These are phyloP conservation scores for Aureoboletus auriporus DNA, from an alignment of 768 basidiomycete genomes.

Conservation along the genomic window DNA sequence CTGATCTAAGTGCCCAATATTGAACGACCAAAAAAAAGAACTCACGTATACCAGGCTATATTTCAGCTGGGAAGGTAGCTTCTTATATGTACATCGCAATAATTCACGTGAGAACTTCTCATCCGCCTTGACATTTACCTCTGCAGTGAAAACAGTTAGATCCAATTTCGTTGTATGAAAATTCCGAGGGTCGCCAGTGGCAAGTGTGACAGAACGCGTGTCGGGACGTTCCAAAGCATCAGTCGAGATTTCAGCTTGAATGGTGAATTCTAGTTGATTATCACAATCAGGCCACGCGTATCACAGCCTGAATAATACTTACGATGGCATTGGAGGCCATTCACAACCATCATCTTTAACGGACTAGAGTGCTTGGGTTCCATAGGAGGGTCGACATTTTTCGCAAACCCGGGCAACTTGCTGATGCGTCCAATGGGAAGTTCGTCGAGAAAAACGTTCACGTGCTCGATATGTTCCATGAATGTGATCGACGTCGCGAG, in stretches of 20 bases:
- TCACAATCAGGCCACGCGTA: background rate
- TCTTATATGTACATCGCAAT: background rate
- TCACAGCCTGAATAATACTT: background rate
- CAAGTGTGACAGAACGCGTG: too few relatives aligned
- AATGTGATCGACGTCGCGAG: conserved; percentile 88
- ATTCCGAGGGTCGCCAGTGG: background rate
- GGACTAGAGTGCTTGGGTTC: conserved; percentile 52
- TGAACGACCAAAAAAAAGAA: background rate
- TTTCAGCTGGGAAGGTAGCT: background rate
- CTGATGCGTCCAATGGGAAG: conserved; percentile 58
- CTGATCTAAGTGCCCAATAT: background rate
- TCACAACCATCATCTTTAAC: conserved; percentile 53
- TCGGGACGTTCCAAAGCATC: background rate
- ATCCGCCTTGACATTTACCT: background rate
- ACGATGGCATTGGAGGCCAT: conserved; percentile 40
- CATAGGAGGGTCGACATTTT: conserved; percentile 47
- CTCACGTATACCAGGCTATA: conserved; percentile 10
- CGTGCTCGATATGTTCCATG: conserved; percentile 69
- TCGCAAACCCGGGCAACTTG: conserved; percentile 51
- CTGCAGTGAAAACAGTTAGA: conserved; percentile 26
- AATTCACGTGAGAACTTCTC: background rate
- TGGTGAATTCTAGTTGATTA: conserved; percentile 52
- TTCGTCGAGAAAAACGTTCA: conserved; percentile 77
- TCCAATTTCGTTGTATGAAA: conserved; percentile 32
- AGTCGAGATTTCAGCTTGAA: conserved; percentile 72